A percentile compares a stretch with the other conserved stretches of the same genome.
phyloP scores from a whole-genome alignment of 305 asterid genomes.

The Euphrasia arctica region DNA sequence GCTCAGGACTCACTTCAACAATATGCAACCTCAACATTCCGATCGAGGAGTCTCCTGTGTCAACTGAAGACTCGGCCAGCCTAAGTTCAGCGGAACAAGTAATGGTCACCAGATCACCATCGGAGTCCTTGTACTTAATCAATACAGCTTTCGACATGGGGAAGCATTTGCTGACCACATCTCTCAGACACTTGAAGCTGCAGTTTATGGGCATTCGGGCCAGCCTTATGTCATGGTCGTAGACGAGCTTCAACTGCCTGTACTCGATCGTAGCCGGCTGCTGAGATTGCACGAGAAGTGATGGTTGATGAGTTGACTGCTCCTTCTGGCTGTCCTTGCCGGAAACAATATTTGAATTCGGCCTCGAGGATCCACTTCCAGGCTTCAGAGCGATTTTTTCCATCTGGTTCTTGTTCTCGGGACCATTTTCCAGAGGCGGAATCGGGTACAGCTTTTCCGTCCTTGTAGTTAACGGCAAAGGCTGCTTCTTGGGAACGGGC shows the following conservation, averaged over 20 bases:
- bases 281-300: too few species aligned
- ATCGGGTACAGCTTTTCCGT: slow-evolving; percentile 53
- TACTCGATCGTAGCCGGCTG: slow-evolving; percentile 33
- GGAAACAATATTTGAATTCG: slow-evolving; percentile 22
- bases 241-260: slow-evolving; percentile 86
- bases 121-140: slow-evolving; percentile 78
- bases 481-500: slow-evolving; percentile 65
- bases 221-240: slow-evolving; percentile 93
- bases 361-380: slow-evolving; percentile 47
- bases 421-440: slow-evolving; percentile 57
- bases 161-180: slow-evolving; percentile 60
- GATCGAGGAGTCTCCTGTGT: slow-evolving; percentile 39
- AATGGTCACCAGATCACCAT: slow-evolving; percentile 84
- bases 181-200: slow-evolving; percentile 69
- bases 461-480: slow-evolving; percentile 37
- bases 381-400: slow-evolving; percentile 81
- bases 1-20: slow-evolving; percentile 95
- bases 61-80: slow-evolving; percentile 66
- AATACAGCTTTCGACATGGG: slow-evolving; percentile 86
- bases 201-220: slow-evolving; percentile 83
- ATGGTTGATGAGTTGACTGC: slow-evolving; percentile 25
- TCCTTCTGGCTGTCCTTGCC: slow-evolving; percentile 44
- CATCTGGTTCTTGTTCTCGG: slow-evolving; percentile 46
- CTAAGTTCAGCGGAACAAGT: slow-evolving; percentile 77
- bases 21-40: slow-evolving; percentile 75